Evolutionary conservation across 176 grass and related monocot species (phyloP), one percentile per base, ranked within the genome.

Genomic region (Musa troglodytarum): DNA sequence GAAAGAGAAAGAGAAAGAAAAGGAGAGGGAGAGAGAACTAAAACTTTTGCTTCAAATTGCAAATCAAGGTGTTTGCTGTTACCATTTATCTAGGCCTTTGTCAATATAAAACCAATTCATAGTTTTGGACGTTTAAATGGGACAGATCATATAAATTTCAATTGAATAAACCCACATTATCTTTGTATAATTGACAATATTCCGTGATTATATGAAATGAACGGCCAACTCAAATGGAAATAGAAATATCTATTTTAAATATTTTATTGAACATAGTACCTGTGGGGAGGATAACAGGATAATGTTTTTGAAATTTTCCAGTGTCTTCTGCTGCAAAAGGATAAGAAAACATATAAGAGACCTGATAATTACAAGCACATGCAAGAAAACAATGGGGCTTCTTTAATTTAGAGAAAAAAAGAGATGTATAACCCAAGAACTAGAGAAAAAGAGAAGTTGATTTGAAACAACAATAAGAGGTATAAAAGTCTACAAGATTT

Each of bases 301-400:
- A 69, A 92, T 92, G 63, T 90, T 92, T 73, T 85, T 92, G 67
- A 96, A 96, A 77, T 92, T 76, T 71, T 96, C 87, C 28, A 96
- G 56, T 71, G 93, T 96, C 76, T 92, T 96, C 73, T 90, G 71
- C 93, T 96, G 85, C 15, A 78, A 89, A 80, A 88, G 50, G 49
- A 88, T 69, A 77, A 67, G 6, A 78, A 79, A 51, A n/a, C 11
- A 51, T 50, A 25, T 52, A 65, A 65, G 28, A 22, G 22, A 50
- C 20, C 53, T 8, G 25, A 51, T 66, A 5, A 69, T 69, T 15
- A 21, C 21, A 65, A 62, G 14, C 8, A 73, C 22, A 53, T 52
- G 15, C 23, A 68, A 49, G 15, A 11, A 34, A 28, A 11, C 19
- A 12, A 20, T 0, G 3, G 51, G 13, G 17, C 6, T 52, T 51